Conservation (phyloP, 2,329 filamentous ascomycete genomes). For the Rhynchosporium secalis region DNA sequence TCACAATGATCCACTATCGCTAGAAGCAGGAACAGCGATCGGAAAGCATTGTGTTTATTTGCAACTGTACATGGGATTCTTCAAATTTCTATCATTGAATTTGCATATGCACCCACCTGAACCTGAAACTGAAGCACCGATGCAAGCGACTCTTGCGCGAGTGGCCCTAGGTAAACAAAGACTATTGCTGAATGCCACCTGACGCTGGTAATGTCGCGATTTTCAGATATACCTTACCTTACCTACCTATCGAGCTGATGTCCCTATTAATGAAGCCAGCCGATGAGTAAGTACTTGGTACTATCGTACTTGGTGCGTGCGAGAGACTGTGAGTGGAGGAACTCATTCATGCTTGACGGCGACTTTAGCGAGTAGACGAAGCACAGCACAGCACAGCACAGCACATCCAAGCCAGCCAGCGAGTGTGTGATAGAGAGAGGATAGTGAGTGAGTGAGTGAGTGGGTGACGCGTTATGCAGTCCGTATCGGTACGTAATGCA, state of each 20-base stretch:
- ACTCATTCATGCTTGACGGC: no score
- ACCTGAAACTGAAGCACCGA: conserved; percentile 4
- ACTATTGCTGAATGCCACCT: neutral
- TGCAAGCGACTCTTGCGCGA: neutral
- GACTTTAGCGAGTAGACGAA: no score
- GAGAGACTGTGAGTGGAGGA: neutral
- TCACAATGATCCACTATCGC: conserved; percentile 2
- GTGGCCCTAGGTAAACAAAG: neutral
- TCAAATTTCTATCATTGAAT: neutral
- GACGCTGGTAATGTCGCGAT: neutral
- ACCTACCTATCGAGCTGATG: no score
- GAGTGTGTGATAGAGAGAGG: no score
- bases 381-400: no score
- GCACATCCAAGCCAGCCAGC: neutral
- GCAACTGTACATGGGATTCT: neutral
- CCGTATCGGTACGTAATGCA: conserved; percentile 6
- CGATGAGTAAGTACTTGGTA: neutral
- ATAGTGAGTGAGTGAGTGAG: neutral
- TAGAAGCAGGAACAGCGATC: neutral
- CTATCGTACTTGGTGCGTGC: neutral
- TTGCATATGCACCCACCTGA: no score
- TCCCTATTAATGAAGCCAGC: neutral
- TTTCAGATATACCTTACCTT: neutral
- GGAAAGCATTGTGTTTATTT: neutral
- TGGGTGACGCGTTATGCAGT: conserved; percentile 13